Conservation (phyloP, 129 eudicot species). For the Pittosporum tobira region DNA sequence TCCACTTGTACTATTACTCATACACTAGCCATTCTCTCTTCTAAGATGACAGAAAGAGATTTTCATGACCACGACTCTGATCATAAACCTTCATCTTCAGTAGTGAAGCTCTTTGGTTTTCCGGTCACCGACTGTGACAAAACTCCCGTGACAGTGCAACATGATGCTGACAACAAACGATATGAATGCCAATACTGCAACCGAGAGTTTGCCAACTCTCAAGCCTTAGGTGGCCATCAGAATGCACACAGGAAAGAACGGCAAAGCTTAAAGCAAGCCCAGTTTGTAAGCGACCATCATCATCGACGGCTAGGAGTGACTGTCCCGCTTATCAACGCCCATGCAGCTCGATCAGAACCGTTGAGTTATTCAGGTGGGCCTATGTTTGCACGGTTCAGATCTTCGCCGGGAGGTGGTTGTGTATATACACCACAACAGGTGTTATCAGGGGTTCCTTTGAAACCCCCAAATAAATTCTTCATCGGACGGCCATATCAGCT, state of each 20-base stretch:
- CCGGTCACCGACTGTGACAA: constrained; percentile 25
- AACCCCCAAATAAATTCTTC: constrained; percentile 26
- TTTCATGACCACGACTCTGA: constrained; percentile 12
- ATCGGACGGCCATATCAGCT: constrained; percentile 20
- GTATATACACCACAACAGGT: constrained; percentile 42
- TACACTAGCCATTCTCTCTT: too few relatives aligned
- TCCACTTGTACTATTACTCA: too few relatives aligned
- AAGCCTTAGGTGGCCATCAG: constrained; percentile 85
- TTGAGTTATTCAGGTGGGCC: constrained; percentile 17
- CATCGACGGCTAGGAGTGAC: constrained; percentile 37
- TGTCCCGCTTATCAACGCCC: constrained; percentile 33
- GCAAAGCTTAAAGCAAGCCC: constrained; percentile 48
- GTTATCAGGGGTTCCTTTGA: constrained; percentile 55
- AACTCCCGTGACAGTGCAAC: constrained; percentile 25
- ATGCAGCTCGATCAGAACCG: constrained; percentile 31
- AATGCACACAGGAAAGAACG: constrained; percentile 88
- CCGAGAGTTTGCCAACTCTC: constrained; percentile 62
- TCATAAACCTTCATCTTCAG: constrained; percentile 35
- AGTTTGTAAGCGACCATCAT: constrained; percentile 30
- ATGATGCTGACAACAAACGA: constrained; percentile 30
- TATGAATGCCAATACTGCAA: constrained; percentile 71
- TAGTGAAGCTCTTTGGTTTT: constrained; percentile 62
- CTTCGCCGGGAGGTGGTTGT: constrained; percentile 14
- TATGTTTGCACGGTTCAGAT: constrained; percentile 15
- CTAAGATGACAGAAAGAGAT: constrained; percentile 40